phyloP scores from a whole-genome alignment of 805 yeast genomes.

The Clavispora santaluciae region DNA sequence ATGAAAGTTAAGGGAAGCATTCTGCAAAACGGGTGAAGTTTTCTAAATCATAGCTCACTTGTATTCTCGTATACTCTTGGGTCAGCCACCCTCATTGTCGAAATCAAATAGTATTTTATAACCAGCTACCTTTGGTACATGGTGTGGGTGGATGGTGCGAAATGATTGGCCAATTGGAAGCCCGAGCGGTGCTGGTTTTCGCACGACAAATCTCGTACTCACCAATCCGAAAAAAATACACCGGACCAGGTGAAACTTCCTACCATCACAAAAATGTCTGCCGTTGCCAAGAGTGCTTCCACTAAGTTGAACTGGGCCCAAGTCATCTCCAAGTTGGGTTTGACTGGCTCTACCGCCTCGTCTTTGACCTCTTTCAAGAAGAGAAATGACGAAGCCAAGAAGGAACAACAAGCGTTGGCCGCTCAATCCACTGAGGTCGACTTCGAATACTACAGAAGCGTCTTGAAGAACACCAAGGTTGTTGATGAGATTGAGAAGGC shows the following conservation, averaged over 20 bases:
- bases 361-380: slow-evolving; percentile 90
- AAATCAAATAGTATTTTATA: no score
- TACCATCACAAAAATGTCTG: slow-evolving; percentile 15
- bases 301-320: slow-evolving; percentile 94
- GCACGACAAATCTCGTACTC: slow-evolving; percentile 8
- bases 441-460: slow-evolving; percentile 71
- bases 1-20: no score
- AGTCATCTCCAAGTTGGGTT: slow-evolving; percentile 80
- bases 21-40: no score
- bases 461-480: slow-evolving; percentile 76
- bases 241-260: background rate
- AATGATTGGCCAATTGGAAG: slow-evolving; percentile 15
- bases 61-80: no score
- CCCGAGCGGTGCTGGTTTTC: slow-evolving; percentile 3
- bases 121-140: no score
- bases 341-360: slow-evolving; percentile 87
- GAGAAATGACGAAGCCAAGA: slow-evolving; percentile 97
- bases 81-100: no score
- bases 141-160: background rate
- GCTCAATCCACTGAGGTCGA: slow-evolving; percentile 75
- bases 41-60: no score
- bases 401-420: slow-evolving; percentile 65
- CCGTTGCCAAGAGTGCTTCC: slow-evolving; percentile 57
- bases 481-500: slow-evolving; percentile 78
- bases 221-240: background rate